Base-by-base conservation (phyloP, 768 basidiomycete species). In the Candolleomyces aberdarensis region DNA sequence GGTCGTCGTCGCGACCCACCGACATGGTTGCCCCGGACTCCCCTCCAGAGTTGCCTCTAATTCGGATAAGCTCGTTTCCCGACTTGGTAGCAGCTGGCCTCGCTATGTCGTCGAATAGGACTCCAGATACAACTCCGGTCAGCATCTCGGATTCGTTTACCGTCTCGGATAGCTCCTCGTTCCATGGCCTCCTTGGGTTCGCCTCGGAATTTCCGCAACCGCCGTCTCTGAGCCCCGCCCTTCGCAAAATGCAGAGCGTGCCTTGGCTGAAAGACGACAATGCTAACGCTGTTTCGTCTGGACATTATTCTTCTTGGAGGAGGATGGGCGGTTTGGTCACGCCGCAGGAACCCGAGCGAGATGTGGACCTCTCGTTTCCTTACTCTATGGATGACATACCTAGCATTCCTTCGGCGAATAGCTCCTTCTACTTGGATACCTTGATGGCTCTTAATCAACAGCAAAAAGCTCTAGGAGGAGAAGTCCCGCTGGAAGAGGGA, bases 161-260 rank as follows among this genome's bases (percentile, higher is more conserved):
- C 11, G 69, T 67, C 59, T 74, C 74, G 3, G 79, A 80, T 51
- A 70, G 65, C 20, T 72, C 71, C 40, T 78, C 79, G 9, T 70
- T 72, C 29, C 51, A 72, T 19, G 70, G 71, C 39, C 39, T 61
- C 8, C 65, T 72, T 52, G 71, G 74, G 32, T 68, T 73, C 55
- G 68, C 72, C 48, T 72, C 76, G 22, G 78, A 75, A 56, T 77
- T 78, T 63, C 75, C 77, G 13, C 74, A 74, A 59, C 81, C 81
- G 1, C 80, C 80, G 26, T 73, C 75, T 11, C 72, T 77, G 13
- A 76, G 72, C 62, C 76, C 78, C 7, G 71, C 71, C 36, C 68
- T 80, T 31, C 74, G 79, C 14, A 73, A 76, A 44, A 78, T 81
- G 75, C 75, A 75, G 48, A 80, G 78, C 63, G 76, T 77, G 14